These are phyloP conservation scores for Climacium dendroides DNA, from an alignment of 225 moss, liverwort and hornwort genomes.

Conservation along the genomic window DNA sequence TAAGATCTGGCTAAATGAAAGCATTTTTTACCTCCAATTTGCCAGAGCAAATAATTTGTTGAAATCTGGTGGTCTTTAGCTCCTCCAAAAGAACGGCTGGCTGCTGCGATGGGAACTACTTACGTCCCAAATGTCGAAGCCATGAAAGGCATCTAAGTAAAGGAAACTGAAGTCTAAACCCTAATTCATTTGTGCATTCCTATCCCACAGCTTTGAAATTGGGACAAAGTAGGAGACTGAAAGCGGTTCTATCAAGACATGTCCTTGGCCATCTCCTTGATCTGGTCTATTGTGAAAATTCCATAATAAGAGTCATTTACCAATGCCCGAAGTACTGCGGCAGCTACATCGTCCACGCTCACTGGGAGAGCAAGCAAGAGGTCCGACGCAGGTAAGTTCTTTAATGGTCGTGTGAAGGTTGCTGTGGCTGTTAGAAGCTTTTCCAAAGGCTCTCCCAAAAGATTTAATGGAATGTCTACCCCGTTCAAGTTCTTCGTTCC, in stretches of 20 bases:
- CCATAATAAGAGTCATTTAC: constrained; percentile 49
- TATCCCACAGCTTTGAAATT: background rate
- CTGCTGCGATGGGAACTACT: background rate
- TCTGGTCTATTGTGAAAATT: constrained; percentile 56
- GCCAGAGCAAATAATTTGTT: no score
- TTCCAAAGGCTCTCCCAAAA: constrained; percentile 61
- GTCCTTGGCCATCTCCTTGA: constrained; percentile 57
- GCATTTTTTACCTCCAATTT: background rate
- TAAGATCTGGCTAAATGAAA: background rate
- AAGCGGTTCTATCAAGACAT: background rate
- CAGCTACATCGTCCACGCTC: constrained; percentile 76
- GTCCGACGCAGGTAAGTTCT: constrained; percentile 68
- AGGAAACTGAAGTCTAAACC: background rate
- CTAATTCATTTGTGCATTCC: background rate
- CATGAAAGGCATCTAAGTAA: background rate
- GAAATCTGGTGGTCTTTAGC: background rate
- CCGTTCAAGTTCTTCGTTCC: constrained; percentile 73
- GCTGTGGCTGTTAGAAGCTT: constrained; percentile 37
- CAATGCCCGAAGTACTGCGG: constrained; percentile 48
- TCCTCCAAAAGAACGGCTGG: background rate
- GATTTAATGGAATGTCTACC: constrained; percentile 51
- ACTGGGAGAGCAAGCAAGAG: constrained; percentile 61
- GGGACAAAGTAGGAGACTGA: background rate
- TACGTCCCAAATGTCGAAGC: background rate
- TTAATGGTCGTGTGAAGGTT: constrained; percentile 46